phyloP scores from a whole-genome alignment of 441 rosid species.

The Flueggea neowawraea region DNA sequence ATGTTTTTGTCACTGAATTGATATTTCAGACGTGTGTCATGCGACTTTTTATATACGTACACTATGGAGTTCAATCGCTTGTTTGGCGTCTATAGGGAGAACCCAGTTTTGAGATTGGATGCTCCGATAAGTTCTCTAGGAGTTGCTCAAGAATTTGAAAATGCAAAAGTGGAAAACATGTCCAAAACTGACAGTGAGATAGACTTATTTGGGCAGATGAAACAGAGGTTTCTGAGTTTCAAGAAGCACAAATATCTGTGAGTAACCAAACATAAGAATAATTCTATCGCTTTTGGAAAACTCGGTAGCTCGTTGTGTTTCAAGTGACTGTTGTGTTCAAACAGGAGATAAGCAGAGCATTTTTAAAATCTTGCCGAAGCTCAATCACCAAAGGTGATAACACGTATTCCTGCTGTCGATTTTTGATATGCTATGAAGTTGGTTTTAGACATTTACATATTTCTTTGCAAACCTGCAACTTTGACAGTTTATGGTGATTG shows the following conservation, averaged over 20 bases:
- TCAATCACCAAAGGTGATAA: constrained; percentile 80
- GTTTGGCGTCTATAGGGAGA: background rate
- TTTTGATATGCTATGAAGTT: background rate
- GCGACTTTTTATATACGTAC: background rate
- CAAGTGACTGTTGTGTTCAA: constrained; percentile 6
- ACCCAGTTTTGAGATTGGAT: constrained; percentile 2
- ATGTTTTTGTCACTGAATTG: too few relatives aligned
- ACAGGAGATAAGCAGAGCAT: constrained; percentile 73
- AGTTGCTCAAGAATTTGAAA: constrained; percentile 4
- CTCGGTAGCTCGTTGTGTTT: background rate
- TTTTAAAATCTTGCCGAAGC: constrained; percentile 54
- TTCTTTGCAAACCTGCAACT: constrained; percentile 18
- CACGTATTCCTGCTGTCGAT: background rate
- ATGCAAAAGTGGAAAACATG: constrained; percentile 2
- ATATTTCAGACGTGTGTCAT: background rate
- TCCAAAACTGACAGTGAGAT: background rate
- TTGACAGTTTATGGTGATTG: constrained; percentile 91
- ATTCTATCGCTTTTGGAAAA: background rate
- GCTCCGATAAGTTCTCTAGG: constrained; percentile 11
- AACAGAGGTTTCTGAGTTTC: constrained; percentile 25
- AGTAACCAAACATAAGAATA: constrained; percentile 2
- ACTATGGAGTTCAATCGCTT: background rate
- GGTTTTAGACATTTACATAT: background rate
- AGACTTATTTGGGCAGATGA: constrained; percentile 22
- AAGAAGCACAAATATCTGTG: constrained; percentile 27